Conservation (phyloP, 1,284 basidiomycete species). For the Trichosporon asahii region DNA sequence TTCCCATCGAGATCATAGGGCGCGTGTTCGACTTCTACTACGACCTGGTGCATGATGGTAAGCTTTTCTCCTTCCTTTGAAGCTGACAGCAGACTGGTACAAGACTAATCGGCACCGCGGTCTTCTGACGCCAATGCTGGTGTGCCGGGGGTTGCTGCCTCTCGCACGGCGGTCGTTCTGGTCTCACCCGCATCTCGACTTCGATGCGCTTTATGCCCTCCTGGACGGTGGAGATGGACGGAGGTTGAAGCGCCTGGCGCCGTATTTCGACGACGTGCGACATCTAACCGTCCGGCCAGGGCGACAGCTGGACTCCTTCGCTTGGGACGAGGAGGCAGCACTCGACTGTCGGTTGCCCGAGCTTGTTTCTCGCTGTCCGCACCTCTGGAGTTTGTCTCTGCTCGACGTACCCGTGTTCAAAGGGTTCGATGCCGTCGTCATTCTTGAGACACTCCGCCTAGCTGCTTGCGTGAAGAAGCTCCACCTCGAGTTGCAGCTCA, state of each 20-base stretch:
- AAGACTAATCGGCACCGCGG: background rate
- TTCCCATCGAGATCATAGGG: background rate
- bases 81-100: background rate
- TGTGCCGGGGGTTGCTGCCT: background rate
- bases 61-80: background rate
- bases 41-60: background rate
- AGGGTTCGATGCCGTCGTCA: background rate
- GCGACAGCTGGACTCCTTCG: background rate
- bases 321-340: background rate
- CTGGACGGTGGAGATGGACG: background rate
- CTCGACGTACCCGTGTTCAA: background rate
- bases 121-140: background rate
- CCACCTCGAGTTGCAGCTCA: background rate
- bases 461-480: background rate
- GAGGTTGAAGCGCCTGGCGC: background rate
- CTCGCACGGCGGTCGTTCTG: background rate
- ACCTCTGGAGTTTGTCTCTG: background rate
- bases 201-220: background rate
- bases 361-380: background rate
- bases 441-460: background rate
- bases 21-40: slow-evolving; percentile 6
- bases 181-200: background rate
- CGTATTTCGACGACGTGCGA: background rate
- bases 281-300: background rate
- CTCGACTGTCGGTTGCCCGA: background rate